Conservation (phyloP, 1,139 yeast genomes). For the Martiniozyma asiatica region DNA sequence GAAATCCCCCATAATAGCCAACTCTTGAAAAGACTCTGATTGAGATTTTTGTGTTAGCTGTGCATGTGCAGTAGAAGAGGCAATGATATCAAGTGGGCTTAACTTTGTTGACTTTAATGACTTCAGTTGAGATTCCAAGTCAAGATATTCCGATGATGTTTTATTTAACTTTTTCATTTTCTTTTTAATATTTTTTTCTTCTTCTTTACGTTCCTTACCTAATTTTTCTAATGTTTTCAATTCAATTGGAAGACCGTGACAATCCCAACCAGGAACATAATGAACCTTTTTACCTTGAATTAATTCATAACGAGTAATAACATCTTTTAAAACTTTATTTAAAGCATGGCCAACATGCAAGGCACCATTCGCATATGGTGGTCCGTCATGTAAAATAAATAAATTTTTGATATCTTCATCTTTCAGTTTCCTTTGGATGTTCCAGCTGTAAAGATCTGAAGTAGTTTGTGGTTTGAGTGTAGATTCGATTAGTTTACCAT, state of each 20-base stretch:
- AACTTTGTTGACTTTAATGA: conserved; percentile 14
- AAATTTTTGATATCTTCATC: conserved; percentile 21
- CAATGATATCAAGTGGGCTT: conserved; percentile 45
- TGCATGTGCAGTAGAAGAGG: conserved; percentile 61
- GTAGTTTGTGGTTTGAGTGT: conserved; percentile 24
- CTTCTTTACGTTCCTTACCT: conserved; percentile 18
- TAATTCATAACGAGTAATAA: conserved; percentile 62
- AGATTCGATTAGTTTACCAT: conserved; percentile 22
- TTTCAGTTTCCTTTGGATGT: conserved; percentile 16
- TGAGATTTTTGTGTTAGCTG: conserved; percentile 51
- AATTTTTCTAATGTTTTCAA: conserved; percentile 56
- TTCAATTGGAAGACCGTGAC: conserved; percentile 96
- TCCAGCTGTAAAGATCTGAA: conserved; percentile 32
- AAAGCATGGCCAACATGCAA: conserved; percentile 90
- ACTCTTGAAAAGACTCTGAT: conserved; percentile 46
- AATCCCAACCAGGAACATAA: conserved; percentile 95
- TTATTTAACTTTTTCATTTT: conserved; percentile 17
- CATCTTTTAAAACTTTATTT: conserved; percentile 80
- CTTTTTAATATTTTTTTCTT: conserved; percentile 26
- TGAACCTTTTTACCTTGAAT: conserved; percentile 48
- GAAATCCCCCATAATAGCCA: conserved; percentile 83
- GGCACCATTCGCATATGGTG: conserved; percentile 96
- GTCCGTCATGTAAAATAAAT: conserved; percentile 90
- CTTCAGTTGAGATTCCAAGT: conserved; percentile 8
- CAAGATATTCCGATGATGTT: conserved; percentile 11